Conservation (phyloP, 495 filamentous ascomycete genomes). For the Aspergillus haitiensis region DNA sequence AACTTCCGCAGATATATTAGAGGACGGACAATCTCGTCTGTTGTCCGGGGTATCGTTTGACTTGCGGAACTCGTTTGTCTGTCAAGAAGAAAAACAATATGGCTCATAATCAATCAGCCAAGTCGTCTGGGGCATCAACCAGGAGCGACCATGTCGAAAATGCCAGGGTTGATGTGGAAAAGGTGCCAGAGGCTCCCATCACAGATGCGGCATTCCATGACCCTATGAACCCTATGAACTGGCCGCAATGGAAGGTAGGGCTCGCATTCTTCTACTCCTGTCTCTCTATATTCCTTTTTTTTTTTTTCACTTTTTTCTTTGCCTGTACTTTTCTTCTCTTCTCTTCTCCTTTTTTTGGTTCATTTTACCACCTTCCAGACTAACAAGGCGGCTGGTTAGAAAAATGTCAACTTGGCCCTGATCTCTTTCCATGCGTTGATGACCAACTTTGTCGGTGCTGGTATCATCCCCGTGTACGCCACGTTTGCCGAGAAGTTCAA, state of each 20-base stretch:
- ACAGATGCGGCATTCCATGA: constrained; percentile 1
- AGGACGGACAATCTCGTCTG: too few relatives aligned
- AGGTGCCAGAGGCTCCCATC: not conserved
- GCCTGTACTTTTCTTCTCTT: too few relatives aligned
- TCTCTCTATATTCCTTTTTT: too few relatives aligned
- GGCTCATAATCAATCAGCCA: not conserved
- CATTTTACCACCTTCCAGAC: too few relatives aligned
- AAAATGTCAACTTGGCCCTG: not conserved
- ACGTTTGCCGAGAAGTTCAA: constrained; percentile 7
- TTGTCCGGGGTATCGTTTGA: too few relatives aligned
- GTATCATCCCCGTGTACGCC: constrained; percentile 4
- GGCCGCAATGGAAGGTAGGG: constrained; percentile 42
- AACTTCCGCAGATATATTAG: too few relatives aligned
- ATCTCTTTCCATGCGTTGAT: constrained; percentile 6
- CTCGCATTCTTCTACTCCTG: too few relatives aligned
- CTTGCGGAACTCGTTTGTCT: not conserved
- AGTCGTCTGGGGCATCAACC: not conserved
- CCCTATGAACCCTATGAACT: constrained; percentile 42
- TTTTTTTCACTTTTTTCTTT: too few relatives aligned
- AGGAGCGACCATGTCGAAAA: not conserved
- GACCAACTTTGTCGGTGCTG: constrained; percentile 5
- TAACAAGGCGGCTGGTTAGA: not conserved
- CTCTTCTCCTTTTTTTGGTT: too few relatives aligned
- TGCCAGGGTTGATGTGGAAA: not conserved
- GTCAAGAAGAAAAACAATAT: not conserved